Conservation (phyloP, 208 protist genomes). For the Crithidia sp. region DNA sequence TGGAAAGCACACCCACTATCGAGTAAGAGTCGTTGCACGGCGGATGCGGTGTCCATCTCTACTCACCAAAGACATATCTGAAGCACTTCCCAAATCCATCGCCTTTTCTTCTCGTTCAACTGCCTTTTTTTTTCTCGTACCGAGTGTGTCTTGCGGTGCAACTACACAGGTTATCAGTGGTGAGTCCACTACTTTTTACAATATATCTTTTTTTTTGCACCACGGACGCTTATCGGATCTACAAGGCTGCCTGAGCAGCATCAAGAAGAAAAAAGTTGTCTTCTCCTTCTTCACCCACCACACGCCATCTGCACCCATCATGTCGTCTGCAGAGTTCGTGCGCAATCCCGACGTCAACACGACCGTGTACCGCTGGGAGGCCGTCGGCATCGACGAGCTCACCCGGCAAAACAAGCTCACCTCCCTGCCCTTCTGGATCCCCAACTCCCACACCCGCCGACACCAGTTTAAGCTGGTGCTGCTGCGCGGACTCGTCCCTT, state of each 20-base stretch:
- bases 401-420: conserved; percentile 79
- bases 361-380: conserved; percentile 57
- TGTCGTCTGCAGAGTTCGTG: conserved; percentile 57
- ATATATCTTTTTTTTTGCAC: background rate
- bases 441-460: conserved; percentile 48
- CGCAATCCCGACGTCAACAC: conserved; percentile 56
- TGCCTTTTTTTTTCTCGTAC: background rate
- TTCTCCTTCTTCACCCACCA: background rate
- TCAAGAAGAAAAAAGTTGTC: too few relatives aligned
- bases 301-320: background rate
- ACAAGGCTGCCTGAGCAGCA: too few relatives aligned
- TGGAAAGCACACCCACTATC: background rate
- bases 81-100: too few relatives aligned
- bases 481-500: conserved; percentile 59
- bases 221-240: too few relatives aligned
- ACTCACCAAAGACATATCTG: too few relatives aligned
- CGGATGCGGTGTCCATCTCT: too few relatives aligned
- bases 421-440: conserved; percentile 83
- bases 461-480: conserved; percentile 80
- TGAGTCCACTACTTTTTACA: background rate
- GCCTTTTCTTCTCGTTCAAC: too few relatives aligned
- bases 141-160: background rate
- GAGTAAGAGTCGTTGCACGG: too few relatives aligned
- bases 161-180: background rate
- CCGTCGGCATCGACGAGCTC: conserved; percentile 48